Evolutionary conservation across 1,284 basidiomycete genomes (phyloP), one percentile per base, ranked within the genome.

Genomic region (Sporisorium scitamineum): DNA sequence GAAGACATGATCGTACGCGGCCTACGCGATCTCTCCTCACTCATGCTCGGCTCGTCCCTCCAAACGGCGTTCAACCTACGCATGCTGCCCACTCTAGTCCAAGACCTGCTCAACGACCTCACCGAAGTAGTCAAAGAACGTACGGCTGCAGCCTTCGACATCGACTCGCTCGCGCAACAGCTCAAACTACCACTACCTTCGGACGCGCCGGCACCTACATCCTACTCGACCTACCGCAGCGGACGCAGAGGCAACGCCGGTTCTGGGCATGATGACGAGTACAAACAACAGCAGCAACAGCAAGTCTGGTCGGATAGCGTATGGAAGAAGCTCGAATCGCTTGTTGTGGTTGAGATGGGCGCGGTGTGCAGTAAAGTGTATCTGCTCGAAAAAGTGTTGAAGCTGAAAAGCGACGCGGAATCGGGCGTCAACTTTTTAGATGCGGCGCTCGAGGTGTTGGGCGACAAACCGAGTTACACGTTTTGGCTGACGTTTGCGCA

Each of bases 11-110:
- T 82, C 32, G 79, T 82, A 2, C 56, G 66, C 18, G 80, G 79
- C 7, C 66, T 82, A 2, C 70, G 78, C 16, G 80, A 82, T 39
- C 64, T 81, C 2, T 70, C 67, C 9, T 61, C 76, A 0, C 47
- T 94, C 1, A 87, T 96, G 26, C 89, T 99, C 1, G 93, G 94
- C 0, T 94, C 93, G 3, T 93, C 94, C 0, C 89, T 98, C 9
- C 96, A 98, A 88, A 97, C 94, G 0, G 94, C 95, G 2, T 93
- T 94, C 86, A 97, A 97, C 84, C 89, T 99, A 8, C 89, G 92
- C 26, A 90, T 94, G 8, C 88, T 98, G 3, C 93, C 95, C 0
- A 89, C 90, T 22, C 89, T 97, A 3, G 93, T 97, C 1, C 90
- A 92, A 65, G 90, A 91, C 64, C 89, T 97, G 0, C 87, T 97